Base-by-base conservation (phyloP, 257 asterid species). In the Salvia hispanica region DNA sequence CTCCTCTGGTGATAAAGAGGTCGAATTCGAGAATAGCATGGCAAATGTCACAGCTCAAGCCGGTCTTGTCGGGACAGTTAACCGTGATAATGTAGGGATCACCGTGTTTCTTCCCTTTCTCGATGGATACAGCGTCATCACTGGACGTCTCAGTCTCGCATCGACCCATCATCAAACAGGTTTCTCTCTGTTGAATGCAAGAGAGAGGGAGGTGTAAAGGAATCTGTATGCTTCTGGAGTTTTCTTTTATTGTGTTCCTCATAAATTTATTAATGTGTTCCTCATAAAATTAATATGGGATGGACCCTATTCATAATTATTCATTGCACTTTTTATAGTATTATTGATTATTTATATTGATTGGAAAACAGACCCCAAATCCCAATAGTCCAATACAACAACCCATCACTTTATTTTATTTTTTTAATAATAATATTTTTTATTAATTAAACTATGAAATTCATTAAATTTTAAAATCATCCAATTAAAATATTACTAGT, bases 21-120 rank as follows among this genome's bases (percentile, higher is more conserved):
- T 86, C 87, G 72, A 86, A 89, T 70, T 87, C 88, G 65, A 86
- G 90, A 71, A 85, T 77, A 39, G 76, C 66, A 59, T 85, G 75
- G 64, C 88, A 89, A 64, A 86, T 82, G 73, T 91, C 97, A 74
- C 93, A 91, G 62, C 80, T 85, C 47, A 91, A 83, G 5, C 93
- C 93, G 31, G 87, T 78, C 70, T 82, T 81, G 21, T 85, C 96
- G 0, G 87, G 89, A 44, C 95, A 88, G 67, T 78, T 78, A 44
- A 78, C 82, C 28, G 95, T 88, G 7, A 91, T 70, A 3, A 85
- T 76, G 80, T 83, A 72, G 1, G 95, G 93, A 1, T 88, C 97
- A 2, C 84, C 88, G 60, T 79, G 44, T 47, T 57, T 78, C 72
- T 85, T 82, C 76, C 91, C 95, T 67, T 75, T 82, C 78, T 88